phyloP scores from a whole-genome alignment of 768 basidiomycete species.

The Lanmaoa rubissima region DNA sequence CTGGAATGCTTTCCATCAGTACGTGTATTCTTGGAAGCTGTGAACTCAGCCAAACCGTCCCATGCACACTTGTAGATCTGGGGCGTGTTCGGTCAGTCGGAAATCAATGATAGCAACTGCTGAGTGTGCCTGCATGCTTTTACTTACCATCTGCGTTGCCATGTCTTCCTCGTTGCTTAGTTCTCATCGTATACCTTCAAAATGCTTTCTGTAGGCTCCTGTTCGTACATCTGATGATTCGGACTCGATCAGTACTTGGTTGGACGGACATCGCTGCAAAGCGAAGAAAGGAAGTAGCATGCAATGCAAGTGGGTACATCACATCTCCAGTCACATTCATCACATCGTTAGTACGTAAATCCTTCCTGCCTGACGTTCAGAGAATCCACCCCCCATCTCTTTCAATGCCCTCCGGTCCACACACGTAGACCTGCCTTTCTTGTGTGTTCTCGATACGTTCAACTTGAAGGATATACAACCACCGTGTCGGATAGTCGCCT shows the following conservation, averaged over 20 bases:
- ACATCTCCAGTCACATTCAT: background rate
- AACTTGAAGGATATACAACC: too few relatives aligned
- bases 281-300: background rate
- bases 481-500: too few relatives aligned
- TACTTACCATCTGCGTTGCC: too few relatives aligned
- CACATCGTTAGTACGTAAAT: conserved; percentile 41
- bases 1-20: conserved; percentile 13
- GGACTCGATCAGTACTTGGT: background rate
- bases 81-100: conserved; percentile 29
- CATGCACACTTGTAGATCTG: conserved; percentile 5
- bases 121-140: background rate
- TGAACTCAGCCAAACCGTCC: background rate
- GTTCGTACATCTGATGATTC: background rate
- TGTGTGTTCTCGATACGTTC: conserved; percentile 6
- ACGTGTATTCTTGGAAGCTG: background rate
- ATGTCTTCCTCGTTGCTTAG: background rate
- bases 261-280: too few relatives aligned
- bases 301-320: background rate
- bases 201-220: background rate
- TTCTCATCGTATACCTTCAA: background rate
- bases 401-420: conserved; percentile 45
- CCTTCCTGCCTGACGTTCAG: conserved; percentile 37
- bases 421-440: conserved; percentile 42
- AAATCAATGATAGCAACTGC: conserved; percentile 23
- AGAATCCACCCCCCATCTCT: conserved; percentile 35